Evolutionary conservation across 2,329 filamentous ascomycete genomes (phyloP), one percentile per base, ranked within the genome.

Genomic region (Passalora sequoiae): DNA sequence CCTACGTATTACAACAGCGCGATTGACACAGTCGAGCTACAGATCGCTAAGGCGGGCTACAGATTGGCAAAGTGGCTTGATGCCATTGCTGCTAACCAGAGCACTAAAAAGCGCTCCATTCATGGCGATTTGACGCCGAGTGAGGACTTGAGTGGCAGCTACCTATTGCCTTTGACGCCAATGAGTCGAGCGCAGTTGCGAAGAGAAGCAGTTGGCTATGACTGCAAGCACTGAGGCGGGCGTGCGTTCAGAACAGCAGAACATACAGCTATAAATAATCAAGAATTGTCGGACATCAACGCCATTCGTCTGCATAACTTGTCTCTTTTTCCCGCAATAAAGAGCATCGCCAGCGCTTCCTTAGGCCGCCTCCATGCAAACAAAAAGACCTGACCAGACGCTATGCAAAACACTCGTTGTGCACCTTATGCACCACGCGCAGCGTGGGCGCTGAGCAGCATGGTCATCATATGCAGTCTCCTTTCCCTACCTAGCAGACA

Each of bases 21-120:
- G 1, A 61, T 69, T 15, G 60, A 64, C 3, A 65, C 67, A 2
- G 59, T 72, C 3, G 59, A 67, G 49, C 43, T 65, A 47, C 67
- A 71, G 59, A 66, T 73, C 39, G 68, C 69, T 1, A 71, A 69
- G 57, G 68, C 59, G 31, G 65, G 65, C 1, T 63, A 64, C 33
- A 51, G 65, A 17, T 55, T 67, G 9, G 65, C 63, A 7, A 57
- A 56, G 10, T 67, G 60, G 56, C 47, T 67, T 30, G 58, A 67
- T 46, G 55, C 60, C 6, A 54, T 68, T 43, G 63, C 62, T 10
- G 56, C 44, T 30, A 51, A 49, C 24, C 19, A 38, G 40, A 31
- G 35, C 27, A 15, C 32, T n/a, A 49, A 38, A 33, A 22, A 32
- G 32, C 17, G 32, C n/a, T 20, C 2, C n/a, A 20, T 36, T 8